Conservation (phyloP, 257 asterid species). For the Solanum dulcamara region DNA sequence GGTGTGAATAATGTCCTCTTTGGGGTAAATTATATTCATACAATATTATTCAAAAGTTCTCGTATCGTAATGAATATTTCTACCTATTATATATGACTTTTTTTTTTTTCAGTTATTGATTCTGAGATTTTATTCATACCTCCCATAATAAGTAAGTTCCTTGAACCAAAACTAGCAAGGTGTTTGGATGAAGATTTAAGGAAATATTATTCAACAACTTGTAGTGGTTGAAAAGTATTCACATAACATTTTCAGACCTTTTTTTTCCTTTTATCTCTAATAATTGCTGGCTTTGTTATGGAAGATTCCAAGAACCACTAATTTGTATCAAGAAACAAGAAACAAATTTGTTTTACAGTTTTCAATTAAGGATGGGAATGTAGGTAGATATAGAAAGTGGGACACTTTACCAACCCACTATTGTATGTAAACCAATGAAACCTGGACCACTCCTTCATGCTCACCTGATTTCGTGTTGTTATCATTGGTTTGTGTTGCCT, state of each 20-base stretch:
- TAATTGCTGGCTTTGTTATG: background rate
- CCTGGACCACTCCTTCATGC: background rate
- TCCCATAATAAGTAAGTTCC: background rate
- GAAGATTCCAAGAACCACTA: background rate
- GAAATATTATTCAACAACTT: background rate
- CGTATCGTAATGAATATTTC: background rate
- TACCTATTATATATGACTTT: too few species aligned
- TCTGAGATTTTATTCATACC: background rate
- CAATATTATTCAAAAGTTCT: background rate
- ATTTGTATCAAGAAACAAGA: background rate
- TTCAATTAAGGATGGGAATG: background rate
- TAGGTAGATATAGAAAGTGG: slow-evolving; percentile 1
- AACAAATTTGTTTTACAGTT: background rate
- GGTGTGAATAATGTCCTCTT: too few species aligned
- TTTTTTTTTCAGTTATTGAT: background rate
- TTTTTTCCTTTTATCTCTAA: background rate
- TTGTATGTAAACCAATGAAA: background rate
- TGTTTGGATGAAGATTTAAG: background rate
- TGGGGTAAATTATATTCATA: background rate
- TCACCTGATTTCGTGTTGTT: background rate
- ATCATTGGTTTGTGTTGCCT: background rate
- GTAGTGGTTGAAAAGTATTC: slow-evolving; percentile 6
- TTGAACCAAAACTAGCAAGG: background rate
- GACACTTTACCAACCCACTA: slow-evolving; percentile 26
- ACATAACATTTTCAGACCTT: background rate